These are phyloP conservation scores for Aspergillus indologenus DNA, from an alignment of 495 filamentous ascomycete species.

Conservation along the genomic window DNA sequence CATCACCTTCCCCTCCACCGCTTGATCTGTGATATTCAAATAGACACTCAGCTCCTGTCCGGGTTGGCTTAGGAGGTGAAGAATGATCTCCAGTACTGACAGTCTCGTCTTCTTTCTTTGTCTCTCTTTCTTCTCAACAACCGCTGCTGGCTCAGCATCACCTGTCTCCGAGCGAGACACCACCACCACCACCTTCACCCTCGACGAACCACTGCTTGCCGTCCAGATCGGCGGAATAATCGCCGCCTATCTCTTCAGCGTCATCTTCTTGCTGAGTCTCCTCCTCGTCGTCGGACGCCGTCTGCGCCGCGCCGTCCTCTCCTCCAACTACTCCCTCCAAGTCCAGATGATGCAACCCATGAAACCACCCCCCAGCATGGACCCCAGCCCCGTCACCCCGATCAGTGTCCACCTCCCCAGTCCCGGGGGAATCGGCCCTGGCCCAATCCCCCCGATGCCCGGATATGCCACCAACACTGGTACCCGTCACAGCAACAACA, in stretches of 20 bases:
- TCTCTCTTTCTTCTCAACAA: slow-evolving; percentile 14
- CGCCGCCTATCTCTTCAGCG: slow-evolving; percentile 71
- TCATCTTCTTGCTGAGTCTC: slow-evolving; percentile 62
- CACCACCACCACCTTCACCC: slow-evolving; percentile 10
- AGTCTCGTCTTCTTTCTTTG: slow-evolving; percentile 3
- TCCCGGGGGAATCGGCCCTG: slow-evolving; percentile 19
- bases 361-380: slow-evolving; percentile 47
- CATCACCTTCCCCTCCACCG: slow-evolving; percentile 12
- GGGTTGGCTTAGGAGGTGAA: not conserved
- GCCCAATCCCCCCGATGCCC: not conserved
- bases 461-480: no score
- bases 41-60: not conserved
- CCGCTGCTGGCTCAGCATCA: slow-evolving; percentile 18
- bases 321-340: slow-evolving; percentile 50
- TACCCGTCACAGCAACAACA: slow-evolving; percentile 25
- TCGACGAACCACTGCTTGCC: slow-evolving; percentile 61
- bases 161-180: slow-evolving; percentile 12
- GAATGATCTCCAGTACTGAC: slow-evolving; percentile 11
- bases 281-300: slow-evolving; percentile 64
- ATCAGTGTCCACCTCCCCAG: slow-evolving; percentile 41
- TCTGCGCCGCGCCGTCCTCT: slow-evolving; percentile 52
- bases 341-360: slow-evolving; percentile 62
- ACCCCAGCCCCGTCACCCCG: slow-evolving; percentile 46
- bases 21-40: no score
- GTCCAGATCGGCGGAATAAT: slow-evolving; percentile 76